These are phyloP conservation scores for Escovopsis sp. DNA, from an alignment of 2,329 filamentous ascomycete species.

Conservation along the genomic window DNA sequence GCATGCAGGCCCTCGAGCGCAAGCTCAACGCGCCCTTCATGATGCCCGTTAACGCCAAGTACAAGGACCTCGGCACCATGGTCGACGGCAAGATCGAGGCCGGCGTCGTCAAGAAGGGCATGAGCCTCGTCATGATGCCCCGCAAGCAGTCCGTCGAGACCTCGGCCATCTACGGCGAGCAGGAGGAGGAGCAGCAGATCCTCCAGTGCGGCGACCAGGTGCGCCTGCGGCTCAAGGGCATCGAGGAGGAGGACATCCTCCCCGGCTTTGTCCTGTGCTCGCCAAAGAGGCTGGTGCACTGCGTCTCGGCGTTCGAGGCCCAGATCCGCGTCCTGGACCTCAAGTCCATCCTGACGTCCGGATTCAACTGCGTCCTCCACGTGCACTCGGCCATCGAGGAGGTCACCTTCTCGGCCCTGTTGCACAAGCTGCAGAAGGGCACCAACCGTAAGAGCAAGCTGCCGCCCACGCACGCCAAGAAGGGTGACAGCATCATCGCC, in stretches of 20 bases:
- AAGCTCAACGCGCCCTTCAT: slow-evolving; percentile 98
- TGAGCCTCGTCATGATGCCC: slow-evolving; percentile 85
- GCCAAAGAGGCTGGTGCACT: slow-evolving; percentile 84
- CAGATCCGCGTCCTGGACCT: slow-evolving; percentile 92
- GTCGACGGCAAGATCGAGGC: slow-evolving; percentile 95
- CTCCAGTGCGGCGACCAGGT: slow-evolving; percentile 92
- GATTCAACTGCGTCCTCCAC: slow-evolving; percentile 96
- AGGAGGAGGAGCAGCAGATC: slow-evolving; percentile 73
- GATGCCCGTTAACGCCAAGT: slow-evolving; percentile 96
- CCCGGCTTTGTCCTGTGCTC: slow-evolving; percentile 95
- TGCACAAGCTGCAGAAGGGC: slow-evolving; percentile 93
- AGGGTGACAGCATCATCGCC: slow-evolving; percentile 73
- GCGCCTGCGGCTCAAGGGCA: slow-evolving; percentile 77
- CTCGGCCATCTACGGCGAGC: slow-evolving; percentile 82
- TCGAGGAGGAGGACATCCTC: slow-evolving; percentile 93
- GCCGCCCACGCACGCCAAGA: slow-evolving; percentile 80
- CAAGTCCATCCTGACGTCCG: slow-evolving; percentile 83
- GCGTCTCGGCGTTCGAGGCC: slow-evolving; percentile 78
- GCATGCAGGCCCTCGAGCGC: slow-evolving; percentile 82
- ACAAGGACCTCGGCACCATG: slow-evolving; percentile 94
- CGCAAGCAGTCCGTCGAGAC: slow-evolving; percentile 72
- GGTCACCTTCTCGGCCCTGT: slow-evolving; percentile 72
- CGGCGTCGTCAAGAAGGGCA: slow-evolving; percentile 82
- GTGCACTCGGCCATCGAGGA: slow-evolving; percentile 97
- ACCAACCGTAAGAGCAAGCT: slow-evolving; percentile 88